Percentiles rank a stretch among this genome's conserved stretches.
These are phyloP conservation scores for Fusarium nematophilum DNA, from an alignment of 2,329 filamentous ascomycete species.

Conservation along the genomic window DNA sequence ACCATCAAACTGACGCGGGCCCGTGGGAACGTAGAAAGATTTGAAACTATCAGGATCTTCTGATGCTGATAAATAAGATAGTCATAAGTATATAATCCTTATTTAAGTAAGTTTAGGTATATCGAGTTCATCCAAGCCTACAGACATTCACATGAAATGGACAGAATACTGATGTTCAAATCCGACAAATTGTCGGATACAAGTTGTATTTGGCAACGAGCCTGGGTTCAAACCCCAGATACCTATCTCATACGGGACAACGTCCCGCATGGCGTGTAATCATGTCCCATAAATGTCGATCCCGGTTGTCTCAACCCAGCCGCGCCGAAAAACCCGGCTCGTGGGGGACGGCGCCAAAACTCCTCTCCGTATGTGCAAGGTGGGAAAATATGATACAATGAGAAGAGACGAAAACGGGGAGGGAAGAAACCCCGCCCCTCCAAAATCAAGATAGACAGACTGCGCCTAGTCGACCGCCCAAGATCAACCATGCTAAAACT, in stretches of 20 bases:
- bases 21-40: no score
- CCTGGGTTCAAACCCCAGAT: slow-evolving; percentile 18
- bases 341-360: slow-evolving; percentile 21
- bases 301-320: slow-evolving; percentile 3
- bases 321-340: slow-evolving; percentile 9
- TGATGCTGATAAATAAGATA: no score
- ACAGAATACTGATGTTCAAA: slow-evolving; percentile 16
- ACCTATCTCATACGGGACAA: slow-evolving; percentile 19
- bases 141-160: slow-evolving; percentile 1
- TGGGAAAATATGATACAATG: slow-evolving; percentile 33
- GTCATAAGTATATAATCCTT: no score
- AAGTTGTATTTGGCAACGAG: slow-evolving; percentile 28
- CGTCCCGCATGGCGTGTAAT: slow-evolving; percentile 2
- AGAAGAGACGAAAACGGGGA: slow-evolving; percentile 12
- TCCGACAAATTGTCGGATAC: slow-evolving; percentile 16
- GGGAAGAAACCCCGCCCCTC: slow-evolving; percentile 15
- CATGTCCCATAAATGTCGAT: slow-evolving; percentile 20
- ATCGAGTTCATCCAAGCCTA: background rate
- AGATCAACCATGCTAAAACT: slow-evolving; percentile 32
- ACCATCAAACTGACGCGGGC: no score
- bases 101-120: no score
- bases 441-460: slow-evolving; percentile 17
- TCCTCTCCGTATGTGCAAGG: slow-evolving; percentile 29
- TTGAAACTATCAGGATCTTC: no score
- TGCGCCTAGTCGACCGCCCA: slow-evolving; percentile 14